Conservation (phyloP, 179 eudicot species). For the Spergularia azorica region DNA sequence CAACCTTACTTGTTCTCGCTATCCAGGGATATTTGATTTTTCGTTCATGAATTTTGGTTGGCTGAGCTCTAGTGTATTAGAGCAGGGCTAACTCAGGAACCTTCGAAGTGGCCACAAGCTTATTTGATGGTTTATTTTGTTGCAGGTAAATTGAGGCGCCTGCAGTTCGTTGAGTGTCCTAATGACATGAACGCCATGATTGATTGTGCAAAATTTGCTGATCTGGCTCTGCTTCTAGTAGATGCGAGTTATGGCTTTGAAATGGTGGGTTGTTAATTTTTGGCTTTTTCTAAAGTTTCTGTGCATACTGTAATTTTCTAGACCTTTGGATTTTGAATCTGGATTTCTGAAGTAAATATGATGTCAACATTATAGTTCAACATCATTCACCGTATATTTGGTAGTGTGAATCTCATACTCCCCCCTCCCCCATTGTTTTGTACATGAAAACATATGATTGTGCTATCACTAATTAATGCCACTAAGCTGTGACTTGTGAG, state of each 20-base stretch:
- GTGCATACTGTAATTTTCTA: neutral
- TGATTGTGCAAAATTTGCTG: conserved; percentile 93
- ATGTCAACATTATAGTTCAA: neutral
- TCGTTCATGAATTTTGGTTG: neutral
- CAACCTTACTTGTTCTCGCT: neutral
- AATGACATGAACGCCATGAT: conserved; percentile 96
- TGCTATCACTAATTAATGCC: neutral
- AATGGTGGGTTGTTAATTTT: conserved; percentile 56
- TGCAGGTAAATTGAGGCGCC: conserved; percentile 82
- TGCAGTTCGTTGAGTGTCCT: conserved; percentile 93
- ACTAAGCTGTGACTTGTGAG: neutral
- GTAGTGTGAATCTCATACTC: neutral
- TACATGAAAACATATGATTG: too few relatives aligned
- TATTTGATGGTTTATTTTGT: conserved; percentile 1
- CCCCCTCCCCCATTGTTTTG: neutral
- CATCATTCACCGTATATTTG: neutral
- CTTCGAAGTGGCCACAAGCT: neutral
- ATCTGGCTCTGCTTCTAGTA: conserved; percentile 81
- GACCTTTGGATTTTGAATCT: neutral
- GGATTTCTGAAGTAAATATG: conserved; percentile 4
- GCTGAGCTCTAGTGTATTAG: neutral
- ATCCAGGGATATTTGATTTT: neutral
- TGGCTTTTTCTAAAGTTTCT: too few relatives aligned
- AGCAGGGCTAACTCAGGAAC: neutral
- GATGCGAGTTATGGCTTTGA: conserved; percentile 98